A percentile compares a stretch with the other conserved stretches of the same genome.
These are phyloP conservation scores for Hibiscus syriacus DNA, from an alignment of 345 rosid genomes.

Conservation along the genomic window DNA sequence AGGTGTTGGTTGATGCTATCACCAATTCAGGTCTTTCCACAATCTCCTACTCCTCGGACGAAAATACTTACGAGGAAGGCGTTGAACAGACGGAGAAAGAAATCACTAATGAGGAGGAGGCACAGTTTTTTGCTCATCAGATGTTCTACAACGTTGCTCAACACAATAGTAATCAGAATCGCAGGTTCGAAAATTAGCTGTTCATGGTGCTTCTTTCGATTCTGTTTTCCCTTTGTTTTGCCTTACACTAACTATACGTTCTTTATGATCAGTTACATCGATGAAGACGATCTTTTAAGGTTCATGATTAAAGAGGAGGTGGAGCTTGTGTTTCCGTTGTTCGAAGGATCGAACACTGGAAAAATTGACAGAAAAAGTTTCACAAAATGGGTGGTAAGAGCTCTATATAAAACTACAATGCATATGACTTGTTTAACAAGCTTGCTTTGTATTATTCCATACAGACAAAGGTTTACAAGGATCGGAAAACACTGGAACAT, in stretches of 20 bases:
- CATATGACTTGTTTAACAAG: not conserved
- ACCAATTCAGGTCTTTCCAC: slow-evolving; percentile 58
- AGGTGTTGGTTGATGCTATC: slow-evolving; percentile 70
- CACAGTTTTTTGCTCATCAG: slow-evolving; percentile 52
- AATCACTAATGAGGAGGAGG: slow-evolving; percentile 79
- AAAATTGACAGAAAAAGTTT: slow-evolving; percentile 52
- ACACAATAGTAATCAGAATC: slow-evolving; percentile 11
- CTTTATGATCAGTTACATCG: slow-evolving; percentile 44
- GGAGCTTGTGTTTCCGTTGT: slow-evolving; percentile 58
- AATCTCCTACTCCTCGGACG: slow-evolving; percentile 58
- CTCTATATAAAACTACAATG: not conserved
- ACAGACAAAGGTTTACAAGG: slow-evolving; percentile 76
- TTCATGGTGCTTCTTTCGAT: not conserved
- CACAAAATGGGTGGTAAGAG: slow-evolving; percentile 73
- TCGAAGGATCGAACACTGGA: slow-evolving; percentile 52
- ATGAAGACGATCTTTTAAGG: slow-evolving; percentile 61
- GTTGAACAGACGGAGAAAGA: slow-evolving; percentile 42
- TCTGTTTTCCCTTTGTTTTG: not conserved
- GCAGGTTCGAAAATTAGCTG: slow-evolving; percentile 33
- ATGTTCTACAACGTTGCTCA: slow-evolving; percentile 58
- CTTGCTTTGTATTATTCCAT: not conserved
- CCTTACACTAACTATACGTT: slow-evolving; percentile 7
- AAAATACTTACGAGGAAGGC: slow-evolving; percentile 28
- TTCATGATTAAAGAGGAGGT: slow-evolving; percentile 92
- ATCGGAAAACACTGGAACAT: slow-evolving; percentile 62